These are phyloP conservation scores for Psidium guajava DNA, from an alignment of 345 rosid species.

Conservation along the genomic window DNA sequence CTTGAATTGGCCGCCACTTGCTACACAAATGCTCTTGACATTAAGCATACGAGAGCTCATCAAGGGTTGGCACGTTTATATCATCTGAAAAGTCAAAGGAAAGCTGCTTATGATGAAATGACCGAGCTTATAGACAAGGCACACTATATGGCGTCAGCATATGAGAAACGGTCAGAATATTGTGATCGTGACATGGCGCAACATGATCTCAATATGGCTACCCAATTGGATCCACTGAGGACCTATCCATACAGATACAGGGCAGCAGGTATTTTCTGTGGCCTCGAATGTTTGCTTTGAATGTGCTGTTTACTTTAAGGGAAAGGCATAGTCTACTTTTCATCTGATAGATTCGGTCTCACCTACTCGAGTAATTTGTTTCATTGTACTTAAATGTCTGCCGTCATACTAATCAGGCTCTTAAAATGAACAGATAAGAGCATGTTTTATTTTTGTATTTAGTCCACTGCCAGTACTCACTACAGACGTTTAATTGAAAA, in stretches of 20 bases:
- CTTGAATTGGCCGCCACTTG: conserved; percentile 70
- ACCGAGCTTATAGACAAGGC: conserved; percentile 79
- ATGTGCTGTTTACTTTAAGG: not conserved
- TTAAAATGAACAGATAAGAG: not conserved
- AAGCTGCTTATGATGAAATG: conserved; percentile 91
- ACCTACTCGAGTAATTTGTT: not conserved
- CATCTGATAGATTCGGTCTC: not conserved
- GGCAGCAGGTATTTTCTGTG: conserved; percentile 62
- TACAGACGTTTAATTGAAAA: not conserved
- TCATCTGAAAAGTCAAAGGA: conserved; percentile 47
- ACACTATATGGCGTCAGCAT: conserved; percentile 61
- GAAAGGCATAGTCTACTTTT: not conserved
- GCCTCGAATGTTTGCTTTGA: not conserved
- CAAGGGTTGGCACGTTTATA: conserved; percentile 89
- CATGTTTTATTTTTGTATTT: not conserved
- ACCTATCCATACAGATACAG: conserved; percentile 91
- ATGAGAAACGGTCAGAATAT: conserved; percentile 90
- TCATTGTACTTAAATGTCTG: not conserved
- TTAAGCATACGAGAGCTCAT: conserved; percentile 91
- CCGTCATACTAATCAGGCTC: not conserved
- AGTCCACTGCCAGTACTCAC: not conserved
- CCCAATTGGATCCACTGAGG: conserved; percentile 75
- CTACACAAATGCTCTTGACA: conserved; percentile 70
- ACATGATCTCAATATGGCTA: conserved; percentile 76
- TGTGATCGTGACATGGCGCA: conserved; percentile 72